Conservation (phyloP, 2,329 filamentous ascomycete species). For the Acarospora socialis region DNA sequence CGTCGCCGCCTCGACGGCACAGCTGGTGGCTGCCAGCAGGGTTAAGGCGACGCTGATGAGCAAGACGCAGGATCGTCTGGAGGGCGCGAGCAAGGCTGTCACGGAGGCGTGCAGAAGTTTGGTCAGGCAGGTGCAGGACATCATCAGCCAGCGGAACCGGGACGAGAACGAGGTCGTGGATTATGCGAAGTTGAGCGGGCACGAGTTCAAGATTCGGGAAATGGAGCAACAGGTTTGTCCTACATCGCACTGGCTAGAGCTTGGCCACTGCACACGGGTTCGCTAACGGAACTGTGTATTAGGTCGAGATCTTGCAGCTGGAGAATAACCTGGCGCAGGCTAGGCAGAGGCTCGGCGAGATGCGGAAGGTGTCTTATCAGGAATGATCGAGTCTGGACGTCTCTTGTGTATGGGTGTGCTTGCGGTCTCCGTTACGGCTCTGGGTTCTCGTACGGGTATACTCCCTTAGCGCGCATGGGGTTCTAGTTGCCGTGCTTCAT, state of each 20-base stretch:
- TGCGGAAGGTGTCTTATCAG: constrained; percentile 93
- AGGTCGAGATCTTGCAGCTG: constrained; percentile 95
- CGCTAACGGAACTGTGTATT: constrained; percentile 9
- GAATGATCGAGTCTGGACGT: constrained; percentile 53
- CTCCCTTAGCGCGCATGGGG: too few species aligned
- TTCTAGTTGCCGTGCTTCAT: too few species aligned
- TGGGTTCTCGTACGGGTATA: too few species aligned
- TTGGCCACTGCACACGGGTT: constrained; percentile 1
- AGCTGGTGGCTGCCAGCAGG: constrained; percentile 85
- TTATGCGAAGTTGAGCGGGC: constrained; percentile 72
- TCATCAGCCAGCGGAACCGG: constrained; percentile 75
- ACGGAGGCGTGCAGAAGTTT: constrained; percentile 74
- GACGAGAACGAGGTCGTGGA: constrained; percentile 70
- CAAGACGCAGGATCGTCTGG: constrained; percentile 84
- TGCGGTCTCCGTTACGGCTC: too few species aligned
- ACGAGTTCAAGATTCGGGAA: constrained; percentile 96
- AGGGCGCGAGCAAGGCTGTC: constrained; percentile 84
- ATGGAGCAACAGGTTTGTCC: constrained; percentile 94
- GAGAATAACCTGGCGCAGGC: constrained; percentile 75
- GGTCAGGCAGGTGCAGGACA: constrained; percentile 83
- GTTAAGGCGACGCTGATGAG: constrained; percentile 98
- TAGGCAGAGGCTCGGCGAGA: constrained; percentile 76
- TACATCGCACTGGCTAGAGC: neutral
- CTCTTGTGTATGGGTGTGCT: too few species aligned
- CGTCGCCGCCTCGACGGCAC: constrained; percentile 87